Percentiles rank a stretch among this genome's conserved stretches.
These are phyloP conservation scores for Bipolaris victoriae DNA, from an alignment of 2,329 filamentous ascomycete species.

Conservation along the genomic window DNA sequence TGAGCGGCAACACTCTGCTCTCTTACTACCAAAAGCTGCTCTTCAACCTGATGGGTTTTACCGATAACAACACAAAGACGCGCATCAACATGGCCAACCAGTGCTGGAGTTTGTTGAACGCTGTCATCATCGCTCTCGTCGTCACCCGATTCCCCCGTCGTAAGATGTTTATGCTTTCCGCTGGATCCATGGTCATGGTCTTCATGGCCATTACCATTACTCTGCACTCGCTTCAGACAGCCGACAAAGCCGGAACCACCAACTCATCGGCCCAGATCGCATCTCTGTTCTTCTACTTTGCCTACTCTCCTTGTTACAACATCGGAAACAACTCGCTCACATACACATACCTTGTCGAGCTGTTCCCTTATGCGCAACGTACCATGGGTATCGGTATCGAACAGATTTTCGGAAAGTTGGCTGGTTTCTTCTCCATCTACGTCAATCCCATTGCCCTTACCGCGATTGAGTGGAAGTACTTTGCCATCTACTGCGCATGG, in stretches of 20 bases:
- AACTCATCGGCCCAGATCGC: conserved; percentile 49
- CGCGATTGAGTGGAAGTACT: conserved; percentile 61
- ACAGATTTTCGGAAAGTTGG: conserved; percentile 60
- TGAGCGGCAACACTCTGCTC: conserved; percentile 49
- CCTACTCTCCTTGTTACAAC: conserved; percentile 65
- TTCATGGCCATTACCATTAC: conserved; percentile 65
- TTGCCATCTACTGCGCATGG: conserved; percentile 63
- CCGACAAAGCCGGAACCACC: conserved; percentile 27
- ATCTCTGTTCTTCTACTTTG: conserved; percentile 65
- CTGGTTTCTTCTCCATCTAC: conserved; percentile 53
- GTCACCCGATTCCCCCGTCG: conserved; percentile 52
- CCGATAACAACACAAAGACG: conserved; percentile 45
- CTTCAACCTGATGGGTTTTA: conserved; percentile 51
- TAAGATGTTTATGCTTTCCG: conserved; percentile 57
- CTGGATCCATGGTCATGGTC: conserved; percentile 57
- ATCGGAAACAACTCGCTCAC: conserved; percentile 71
- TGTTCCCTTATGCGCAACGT: conserved; percentile 64
- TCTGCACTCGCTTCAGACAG: conserved; percentile 54
- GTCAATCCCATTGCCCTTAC: conserved; percentile 67
- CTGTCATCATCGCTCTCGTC: conserved; percentile 48
- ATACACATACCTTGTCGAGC: conserved; percentile 66
- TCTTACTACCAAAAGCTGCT: conserved; percentile 47
- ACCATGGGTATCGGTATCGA: conserved; percentile 65
- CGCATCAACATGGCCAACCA: conserved; percentile 51
- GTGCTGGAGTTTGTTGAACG: conserved; percentile 53